Base-by-base conservation (phyloP, 768 basidiomycete genomes). In the Multifurca ochricompacta region DNA sequence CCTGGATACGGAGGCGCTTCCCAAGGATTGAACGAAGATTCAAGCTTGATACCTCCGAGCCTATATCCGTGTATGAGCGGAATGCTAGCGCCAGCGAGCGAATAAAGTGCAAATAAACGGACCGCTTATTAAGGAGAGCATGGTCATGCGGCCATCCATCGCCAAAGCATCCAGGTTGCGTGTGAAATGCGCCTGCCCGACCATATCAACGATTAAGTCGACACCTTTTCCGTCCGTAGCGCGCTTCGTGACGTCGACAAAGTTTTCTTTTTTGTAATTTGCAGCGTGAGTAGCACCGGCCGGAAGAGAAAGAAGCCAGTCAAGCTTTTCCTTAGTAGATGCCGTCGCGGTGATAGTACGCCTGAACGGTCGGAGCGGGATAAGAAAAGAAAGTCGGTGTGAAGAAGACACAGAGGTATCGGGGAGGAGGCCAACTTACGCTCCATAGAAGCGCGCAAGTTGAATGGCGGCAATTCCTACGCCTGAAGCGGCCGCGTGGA, bases 401-500 rank as follows among this genome's bases (percentile, higher is more conserved):
- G 13, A 42, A 59, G 44, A 52, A 30, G 39, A 54, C 54, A 47
- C 28, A 21, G 13, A 48, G n/a, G 49, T n/a, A 58, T 46, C 41
- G 41, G 30, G 42, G 10, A 45, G 27, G 31, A 18, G 7, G n/a
- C n/a, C n/a, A 28, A 76, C 86, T 72, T 64, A 90, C 87, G 87
- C 87, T 54, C 80, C 81, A 57, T 76, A 79, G 41, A 77, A 64
- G 23, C 88, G 81, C 18, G 92, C 90, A 18, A 96, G 70, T 68
- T 97, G 94, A 45, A 87, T 89, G 13, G 90, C 89, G 3, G 92
- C 85, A 14, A 94, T 67, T 1, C 92, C 92, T 4, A 96, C 91
- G 27, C 93, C 91, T 11, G 88, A 91, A 3, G 91, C 91, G 6
- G 85, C 94, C 18, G 92, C 91, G 65, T 97, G 95, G 11, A 97